Base-by-base conservation (phyloP, 1,284 basidiomycete genomes). In the Agaricales sp. region DNA sequence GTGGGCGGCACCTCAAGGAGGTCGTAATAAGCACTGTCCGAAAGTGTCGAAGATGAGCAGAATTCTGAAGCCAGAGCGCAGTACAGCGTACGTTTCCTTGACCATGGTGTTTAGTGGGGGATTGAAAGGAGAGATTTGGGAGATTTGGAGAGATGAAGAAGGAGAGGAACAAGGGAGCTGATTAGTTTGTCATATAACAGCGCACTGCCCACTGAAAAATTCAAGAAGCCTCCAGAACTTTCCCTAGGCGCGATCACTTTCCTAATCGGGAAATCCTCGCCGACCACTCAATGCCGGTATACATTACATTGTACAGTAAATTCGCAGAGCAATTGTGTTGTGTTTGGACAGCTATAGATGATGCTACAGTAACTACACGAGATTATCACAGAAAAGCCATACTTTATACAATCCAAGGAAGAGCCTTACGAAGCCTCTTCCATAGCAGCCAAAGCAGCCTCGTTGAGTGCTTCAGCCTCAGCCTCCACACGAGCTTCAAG, bases 21-120 rank as follows among this genome's bases (percentile, higher is more conserved):
- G 69, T 92, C 87, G 69, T 93, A 93, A 69, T 79, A 91, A 81
- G 92, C 89, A 62, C 89, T 91, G 59, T 14, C n/a, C n/a, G 47
- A 16, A 49, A 23, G 44, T 22, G 20, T 18, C 18, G 44, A 35
- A 4, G 25, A 49, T 49, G 43, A 63, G 47, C 46, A 49, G 24
- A 47, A 50, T 30, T 37, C 22, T 50, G 48, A 41, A 30, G 8
- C 18, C 23, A 50, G 23, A 24, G 22, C 37, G 18, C 26, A 53
- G 45, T 50, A 43, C 8, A 21, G 64, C 76, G 35, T 61, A 85
- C 81, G 76, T 79, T 76, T 84, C 81, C 66, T 71, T 77, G 57
- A 84, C 82, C 81, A 84, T 84, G 56, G 55, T n/a, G n/a, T 65
- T 52, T 51, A 39, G 48, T 48, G 51, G 30, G n/a, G 22, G 30